Percentiles rank a stretch among this genome's conserved stretches.
phyloP scores from a whole-genome alignment of 2,329 filamentous ascomycete genomes.

The Chaetomium sp. region DNA sequence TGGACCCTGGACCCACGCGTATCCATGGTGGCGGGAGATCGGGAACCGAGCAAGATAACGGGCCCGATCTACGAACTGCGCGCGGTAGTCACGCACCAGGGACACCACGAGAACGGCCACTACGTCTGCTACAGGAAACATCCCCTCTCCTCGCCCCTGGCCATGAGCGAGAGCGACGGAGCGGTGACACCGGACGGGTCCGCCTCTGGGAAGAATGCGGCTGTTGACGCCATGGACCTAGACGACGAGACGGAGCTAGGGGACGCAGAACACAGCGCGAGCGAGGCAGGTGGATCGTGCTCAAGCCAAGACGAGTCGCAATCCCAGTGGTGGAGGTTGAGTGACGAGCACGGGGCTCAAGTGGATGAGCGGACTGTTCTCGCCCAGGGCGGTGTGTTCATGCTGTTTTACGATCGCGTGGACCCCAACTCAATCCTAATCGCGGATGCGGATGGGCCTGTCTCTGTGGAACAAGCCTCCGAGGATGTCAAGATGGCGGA shows the following conservation, averaged over 20 bases:
- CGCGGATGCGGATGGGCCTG: neutral
- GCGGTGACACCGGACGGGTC: slow-evolving; percentile 19
- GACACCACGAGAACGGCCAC: slow-evolving; percentile 91
- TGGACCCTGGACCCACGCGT: slow-evolving; percentile 70
- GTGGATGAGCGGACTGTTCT: slow-evolving; percentile 75
- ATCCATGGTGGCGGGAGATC: slow-evolving; percentile 71
- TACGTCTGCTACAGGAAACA: slow-evolving; percentile 89
- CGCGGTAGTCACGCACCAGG: slow-evolving; percentile 85
- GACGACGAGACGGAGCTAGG: slow-evolving; percentile 20
- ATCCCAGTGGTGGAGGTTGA: slow-evolving; percentile 84
- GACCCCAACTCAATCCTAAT: slow-evolving; percentile 54
- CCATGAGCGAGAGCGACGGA: slow-evolving; percentile 18
- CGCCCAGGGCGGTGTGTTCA: slow-evolving; percentile 81
- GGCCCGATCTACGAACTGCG: slow-evolving; percentile 74
- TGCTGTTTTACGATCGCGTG: slow-evolving; percentile 91
- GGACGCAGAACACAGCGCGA: neutral
- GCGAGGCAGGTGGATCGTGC: neutral
- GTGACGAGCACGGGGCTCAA: slow-evolving; percentile 79
- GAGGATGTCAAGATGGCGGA: neutral
- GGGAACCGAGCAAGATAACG: slow-evolving; percentile 52
- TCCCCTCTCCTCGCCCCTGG: slow-evolving; percentile 31
- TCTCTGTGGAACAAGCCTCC: neutral
- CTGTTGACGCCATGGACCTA: slow-evolving; percentile 32
- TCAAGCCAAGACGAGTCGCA: slow-evolving; percentile 37
- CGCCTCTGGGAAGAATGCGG: neutral